Conservation (phyloP, 306 rosid genomes). For the Cucurbita ficifolia region DNA sequence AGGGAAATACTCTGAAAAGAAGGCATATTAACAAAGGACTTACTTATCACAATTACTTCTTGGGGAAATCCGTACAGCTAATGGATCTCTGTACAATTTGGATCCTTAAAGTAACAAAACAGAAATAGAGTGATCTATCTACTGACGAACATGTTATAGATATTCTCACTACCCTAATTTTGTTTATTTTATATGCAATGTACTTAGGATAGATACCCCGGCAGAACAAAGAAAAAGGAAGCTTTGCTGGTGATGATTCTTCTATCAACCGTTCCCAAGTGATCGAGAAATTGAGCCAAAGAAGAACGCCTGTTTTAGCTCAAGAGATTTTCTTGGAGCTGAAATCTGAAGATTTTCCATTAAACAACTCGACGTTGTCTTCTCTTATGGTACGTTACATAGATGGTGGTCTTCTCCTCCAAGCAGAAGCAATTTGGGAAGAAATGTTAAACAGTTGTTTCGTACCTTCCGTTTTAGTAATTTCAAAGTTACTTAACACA, state of each 20-base stretch:
- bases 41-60: neutral
- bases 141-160: neutral
- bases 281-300: conserved; percentile 11
- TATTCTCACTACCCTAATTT: neutral
- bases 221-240: conserved; percentile 14
- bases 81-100: neutral
- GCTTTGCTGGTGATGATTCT: conserved; percentile 5
- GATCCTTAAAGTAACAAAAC: neutral
- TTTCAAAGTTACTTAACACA: conserved; percentile 39
- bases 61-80: neutral
- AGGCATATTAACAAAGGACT: neutral
- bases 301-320: conserved; percentile 25
- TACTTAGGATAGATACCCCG: conserved; percentile 25
- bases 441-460: conserved; percentile 42
- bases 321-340: conserved; percentile 24
- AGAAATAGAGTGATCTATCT: neutral
- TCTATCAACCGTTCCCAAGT: conserved; percentile 10
- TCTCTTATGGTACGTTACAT: conserved; percentile 31
- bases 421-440: conserved; percentile 40
- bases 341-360: conserved; percentile 18
- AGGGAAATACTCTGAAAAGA: neutral
- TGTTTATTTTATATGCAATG: neutral
- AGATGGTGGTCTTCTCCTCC: conserved; percentile 28
- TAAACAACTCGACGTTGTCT: conserved; percentile 24
- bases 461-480: conserved; percentile 27